These are phyloP conservation scores for Lactarius indigo DNA, from an alignment of 768 basidiomycete genomes.

Conservation along the genomic window DNA sequence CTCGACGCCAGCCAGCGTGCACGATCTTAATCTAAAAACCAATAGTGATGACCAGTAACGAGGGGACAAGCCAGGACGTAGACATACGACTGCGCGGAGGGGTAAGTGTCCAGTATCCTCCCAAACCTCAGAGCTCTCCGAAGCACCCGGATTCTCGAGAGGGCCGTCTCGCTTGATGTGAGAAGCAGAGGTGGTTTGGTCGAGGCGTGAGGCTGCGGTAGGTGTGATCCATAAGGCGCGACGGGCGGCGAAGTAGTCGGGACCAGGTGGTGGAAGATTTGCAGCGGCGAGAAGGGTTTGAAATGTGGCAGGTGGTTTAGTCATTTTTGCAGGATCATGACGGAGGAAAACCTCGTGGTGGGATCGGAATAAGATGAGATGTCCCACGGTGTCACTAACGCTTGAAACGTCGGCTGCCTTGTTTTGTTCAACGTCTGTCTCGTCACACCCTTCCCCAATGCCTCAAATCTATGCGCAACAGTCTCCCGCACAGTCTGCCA, in stretches of 20 bases:
- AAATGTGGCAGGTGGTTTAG: constrained; percentile 33
- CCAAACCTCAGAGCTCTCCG: constrained; percentile 54
- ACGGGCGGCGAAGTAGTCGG: constrained; percentile 58
- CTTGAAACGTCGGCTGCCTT: not conserved
- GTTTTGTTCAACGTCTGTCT: not conserved
- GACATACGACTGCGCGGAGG: constrained; percentile 57
- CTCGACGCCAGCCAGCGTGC: constrained; percentile 70
- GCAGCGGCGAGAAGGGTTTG: constrained; percentile 39
- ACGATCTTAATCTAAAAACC: constrained; percentile 62
- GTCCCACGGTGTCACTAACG: constrained; percentile 13
- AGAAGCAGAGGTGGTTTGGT: constrained; percentile 27
- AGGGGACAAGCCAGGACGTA: constrained; percentile 11
- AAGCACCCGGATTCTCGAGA: constrained; percentile 44
- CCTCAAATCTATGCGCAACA: constrained; percentile 35
- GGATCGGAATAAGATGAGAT: constrained; percentile 9
- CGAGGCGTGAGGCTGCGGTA: constrained; percentile 27
- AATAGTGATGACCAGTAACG: constrained; percentile 24
- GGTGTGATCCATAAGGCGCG: constrained; percentile 54
- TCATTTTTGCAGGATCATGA: not conserved
- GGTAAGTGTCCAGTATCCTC: constrained; percentile 59
- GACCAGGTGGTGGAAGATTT: constrained; percentile 58
- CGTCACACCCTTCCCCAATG: constrained; percentile 32
- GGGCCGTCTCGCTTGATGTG: constrained; percentile 44
- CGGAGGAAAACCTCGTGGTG: too few species aligned
- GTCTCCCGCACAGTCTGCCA: constrained; percentile 65